Base-by-base conservation (phyloP, 805 yeast genomes). In the Nakazawaea wickerhamii region DNA sequence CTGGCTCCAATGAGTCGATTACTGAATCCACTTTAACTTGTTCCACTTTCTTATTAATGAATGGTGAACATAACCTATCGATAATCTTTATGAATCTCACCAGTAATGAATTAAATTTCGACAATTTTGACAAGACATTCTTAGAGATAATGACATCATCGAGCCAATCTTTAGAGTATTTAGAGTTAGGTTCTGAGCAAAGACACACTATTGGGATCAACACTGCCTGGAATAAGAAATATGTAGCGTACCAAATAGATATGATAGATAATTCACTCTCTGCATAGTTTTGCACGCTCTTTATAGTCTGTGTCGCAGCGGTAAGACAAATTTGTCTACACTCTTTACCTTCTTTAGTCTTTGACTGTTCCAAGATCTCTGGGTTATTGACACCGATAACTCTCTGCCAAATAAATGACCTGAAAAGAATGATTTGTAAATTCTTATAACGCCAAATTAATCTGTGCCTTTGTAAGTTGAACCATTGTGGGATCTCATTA, bases 191-290 rank as follows among this genome's bases (percentile, higher is more conserved):
- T 42, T 76, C 79, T 8, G 78, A 67, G 46, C 77, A 70, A 14
- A 72, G 54, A 49, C 78, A 74, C 8, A 75, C 71, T 40, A 78
- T 67, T 7, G 81, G 79, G 38, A 80, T 74, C 43, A 80, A 58
- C 4, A 75, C 71, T 1, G 85, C 84, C 55, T 80, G 84, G 59
- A 79, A 78, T 11, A 78, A 49, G 55, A 76, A 81, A 52, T 76
- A 80, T 0, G 79, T 73, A 4, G 82, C 75, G 57, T 79, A 75
- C 86, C 86, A 80, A 21, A 75, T 70, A 11, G 76, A 66, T 23
- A 77, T 62, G 20, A 72, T 68, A n/a, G 75, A 66, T 15, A 68
- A 44, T 9, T 60, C 60, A 38, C 61, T 51, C 30, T 38, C 40
- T n/a, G 61, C 54, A 48, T 62, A 75, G 22, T 61, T 63, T 19